Conservation (phyloP, 2,329 filamentous ascomycete species). For the Calonectria henricotiae region DNA sequence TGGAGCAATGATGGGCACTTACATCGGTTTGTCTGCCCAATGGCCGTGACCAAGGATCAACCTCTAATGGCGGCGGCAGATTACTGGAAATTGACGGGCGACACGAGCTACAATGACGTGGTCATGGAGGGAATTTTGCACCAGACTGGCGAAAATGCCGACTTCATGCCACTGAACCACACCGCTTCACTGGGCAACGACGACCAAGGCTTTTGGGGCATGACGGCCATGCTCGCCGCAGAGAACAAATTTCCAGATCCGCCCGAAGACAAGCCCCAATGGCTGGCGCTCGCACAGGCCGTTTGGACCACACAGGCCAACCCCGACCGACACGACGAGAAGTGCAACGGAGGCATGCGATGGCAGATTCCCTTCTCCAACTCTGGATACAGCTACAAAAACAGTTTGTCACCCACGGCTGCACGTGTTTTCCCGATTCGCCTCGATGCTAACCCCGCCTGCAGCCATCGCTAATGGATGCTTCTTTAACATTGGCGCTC, state of each 20-base stretch:
- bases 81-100: slow-evolving; percentile 80
- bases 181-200: slow-evolving; percentile 77
- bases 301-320: slow-evolving; percentile 77
- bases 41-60: background rate
- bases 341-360: slow-evolving; percentile 79
- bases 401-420: slow-evolving; percentile 61
- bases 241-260: slow-evolving; percentile 77
- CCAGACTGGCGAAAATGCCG: slow-evolving; percentile 70
- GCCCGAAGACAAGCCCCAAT: slow-evolving; percentile 69
- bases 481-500: slow-evolving; percentile 77
- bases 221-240: slow-evolving; percentile 78
- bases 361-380: slow-evolving; percentile 87
- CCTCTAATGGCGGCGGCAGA: slow-evolving; percentile 54
- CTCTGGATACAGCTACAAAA: slow-evolving; percentile 84
- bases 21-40: slow-evolving; percentile 64
- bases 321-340: slow-evolving; percentile 75
- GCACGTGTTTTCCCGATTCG: background rate
- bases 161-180: slow-evolving; percentile 76
- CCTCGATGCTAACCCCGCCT: slow-evolving; percentile 17
- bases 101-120: slow-evolving; percentile 74
- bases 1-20: slow-evolving; percentile 77
- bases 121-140: slow-evolving; percentile 72
- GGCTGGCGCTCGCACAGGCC: slow-evolving; percentile 78
- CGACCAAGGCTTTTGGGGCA: slow-evolving; percentile 81
- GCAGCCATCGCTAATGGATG: slow-evolving; percentile 73